Base-by-base conservation (phyloP, 176 grass and related monocot genomes). In the Cocos nucifera region DNA sequence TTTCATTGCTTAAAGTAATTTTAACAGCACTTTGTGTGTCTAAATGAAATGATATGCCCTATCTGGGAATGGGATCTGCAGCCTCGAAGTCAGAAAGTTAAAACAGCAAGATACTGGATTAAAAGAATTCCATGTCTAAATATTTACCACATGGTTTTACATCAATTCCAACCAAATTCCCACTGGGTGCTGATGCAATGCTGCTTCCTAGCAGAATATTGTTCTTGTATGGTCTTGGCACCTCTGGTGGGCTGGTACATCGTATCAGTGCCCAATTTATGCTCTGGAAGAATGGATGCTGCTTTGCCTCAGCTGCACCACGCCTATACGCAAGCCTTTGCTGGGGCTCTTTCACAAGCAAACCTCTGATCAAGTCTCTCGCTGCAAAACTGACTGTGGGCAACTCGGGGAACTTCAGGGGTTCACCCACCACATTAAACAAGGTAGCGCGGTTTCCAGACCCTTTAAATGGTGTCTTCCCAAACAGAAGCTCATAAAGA, bases 391-490 rank as follows among this genome's bases (percentile, higher is more conserved):
- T 65, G 22, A 65, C 23, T 12, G 48, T 17, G 2, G 63, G 63
- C 19, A 52, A 18, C 49, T 65, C 63, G 3, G 63, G 63, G 22
- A 65, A 65, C 49, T 53, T 44, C 17, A 65, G 22, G 22, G 63
- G 63, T 24, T 65, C 63, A 3, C 49, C 48, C 63, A 65, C 63
- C 63, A 65, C 63, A 18, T 65, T 65, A 24, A 65, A 65, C 63
- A 65, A 53, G 22, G 63, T 65, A 10, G 48, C 63, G 2, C 63
- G 63, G 22, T 65, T 51, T 52, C 63, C 63, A 27, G 63, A 53
- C 22, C 63, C 63, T 28, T 65, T 53, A 25, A 65, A 65, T 18
- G 63, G 63, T 18, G 63, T 65, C 63, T 65, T 65, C 6, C 63
- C 63, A 28, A 65, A 53, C 49, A 65, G n/a, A 53, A 65, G 63